Percentiles rank a stretch among this genome's conserved stretches.
These are phyloP conservation scores for Xerocomus spinulosus DNA, from an alignment of 768 basidiomycete genomes.

Conservation along the genomic window DNA sequence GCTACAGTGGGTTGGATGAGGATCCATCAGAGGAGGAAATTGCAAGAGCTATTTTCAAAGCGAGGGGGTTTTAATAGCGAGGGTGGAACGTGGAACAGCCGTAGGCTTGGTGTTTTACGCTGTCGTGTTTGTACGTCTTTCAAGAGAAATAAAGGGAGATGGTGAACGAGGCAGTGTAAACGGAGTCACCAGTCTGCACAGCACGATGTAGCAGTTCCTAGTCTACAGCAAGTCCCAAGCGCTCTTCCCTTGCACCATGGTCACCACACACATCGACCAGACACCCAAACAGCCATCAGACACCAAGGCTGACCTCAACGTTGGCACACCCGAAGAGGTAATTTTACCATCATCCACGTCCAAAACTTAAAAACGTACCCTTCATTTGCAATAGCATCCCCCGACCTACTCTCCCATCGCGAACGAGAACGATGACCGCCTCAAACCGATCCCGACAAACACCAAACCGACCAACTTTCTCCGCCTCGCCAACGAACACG, in stretches of 20 bases:
- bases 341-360: not conserved
- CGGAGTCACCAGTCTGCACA: no score
- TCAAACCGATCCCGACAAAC: slow-evolving; percentile 22
- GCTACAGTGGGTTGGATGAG: no score
- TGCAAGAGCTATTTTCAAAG: no score
- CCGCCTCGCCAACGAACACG: slow-evolving; percentile 3
- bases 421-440: not conserved
- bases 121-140: no score
- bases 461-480: slow-evolving; percentile 28
- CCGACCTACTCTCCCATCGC: slow-evolving; percentile 16
- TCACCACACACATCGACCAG: slow-evolving; percentile 1
- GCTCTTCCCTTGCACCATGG: slow-evolving; percentile 5
- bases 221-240: not conserved
- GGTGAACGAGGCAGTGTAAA: no score
- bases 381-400: slow-evolving; percentile 14
- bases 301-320: not conserved
- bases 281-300: not conserved
- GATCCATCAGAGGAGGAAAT: no score
- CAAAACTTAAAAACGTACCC: not conserved
- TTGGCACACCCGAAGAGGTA: slow-evolving; percentile 1
- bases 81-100: no score
- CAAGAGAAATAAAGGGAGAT: no score
- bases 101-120: no score
- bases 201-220: no score
- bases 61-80: no score